A percentile compares a stretch with the other conserved stretches of the same genome.
phyloP scores from a whole-genome alignment of 2,329 filamentous ascomycete genomes.

The Diaporthe caulivora region DNA sequence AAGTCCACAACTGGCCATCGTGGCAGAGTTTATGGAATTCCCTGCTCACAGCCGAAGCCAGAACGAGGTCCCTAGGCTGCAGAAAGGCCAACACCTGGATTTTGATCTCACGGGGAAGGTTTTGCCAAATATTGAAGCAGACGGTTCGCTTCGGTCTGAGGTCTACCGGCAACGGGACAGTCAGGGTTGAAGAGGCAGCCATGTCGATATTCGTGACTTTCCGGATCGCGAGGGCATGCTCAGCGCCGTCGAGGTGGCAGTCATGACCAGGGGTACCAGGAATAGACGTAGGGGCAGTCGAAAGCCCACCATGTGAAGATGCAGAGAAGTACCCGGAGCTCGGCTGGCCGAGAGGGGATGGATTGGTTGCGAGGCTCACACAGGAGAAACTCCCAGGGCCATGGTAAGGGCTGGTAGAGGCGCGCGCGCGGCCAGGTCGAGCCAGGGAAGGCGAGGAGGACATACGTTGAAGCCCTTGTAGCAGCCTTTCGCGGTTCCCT shows the following conservation, averaged over 20 bases:
- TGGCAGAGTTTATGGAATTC: conserved; percentile 87
- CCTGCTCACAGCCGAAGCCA: conserved; percentile 81
- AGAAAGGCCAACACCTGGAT: conserved; percentile 83
- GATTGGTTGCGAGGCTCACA: conserved; percentile 61
- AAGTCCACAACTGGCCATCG: conserved; percentile 93
- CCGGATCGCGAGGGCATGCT: conserved; percentile 63
- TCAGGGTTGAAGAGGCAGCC: conserved; percentile 47
- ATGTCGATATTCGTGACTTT: conserved; percentile 65
- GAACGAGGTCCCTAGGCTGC: conserved; percentile 83
- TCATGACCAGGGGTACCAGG: conserved; percentile 56
- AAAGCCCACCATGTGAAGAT: conserved; percentile 47
- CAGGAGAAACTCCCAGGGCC: conserved; percentile 65
- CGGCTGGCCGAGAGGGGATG: conserved; percentile 56
- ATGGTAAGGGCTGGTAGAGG: conserved; percentile 77
- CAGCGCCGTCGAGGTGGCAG: conserved; percentile 56
- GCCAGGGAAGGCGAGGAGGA: conserved; percentile 82
- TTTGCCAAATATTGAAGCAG: conserved; percentile 81
- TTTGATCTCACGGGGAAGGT: conserved; percentile 85
- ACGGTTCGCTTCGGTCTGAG: conserved; percentile 61
- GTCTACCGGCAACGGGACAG: conserved; percentile 74
- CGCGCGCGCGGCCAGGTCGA: conserved; percentile 72
- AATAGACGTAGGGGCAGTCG: conserved; percentile 53
- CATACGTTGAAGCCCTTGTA: conserved; percentile 83
- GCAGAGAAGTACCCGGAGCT: conserved; percentile 49
- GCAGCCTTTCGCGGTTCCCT: conserved; percentile 72